Base-by-base conservation (phyloP, 345 rosid species). In the Citropsis articulata region DNA sequence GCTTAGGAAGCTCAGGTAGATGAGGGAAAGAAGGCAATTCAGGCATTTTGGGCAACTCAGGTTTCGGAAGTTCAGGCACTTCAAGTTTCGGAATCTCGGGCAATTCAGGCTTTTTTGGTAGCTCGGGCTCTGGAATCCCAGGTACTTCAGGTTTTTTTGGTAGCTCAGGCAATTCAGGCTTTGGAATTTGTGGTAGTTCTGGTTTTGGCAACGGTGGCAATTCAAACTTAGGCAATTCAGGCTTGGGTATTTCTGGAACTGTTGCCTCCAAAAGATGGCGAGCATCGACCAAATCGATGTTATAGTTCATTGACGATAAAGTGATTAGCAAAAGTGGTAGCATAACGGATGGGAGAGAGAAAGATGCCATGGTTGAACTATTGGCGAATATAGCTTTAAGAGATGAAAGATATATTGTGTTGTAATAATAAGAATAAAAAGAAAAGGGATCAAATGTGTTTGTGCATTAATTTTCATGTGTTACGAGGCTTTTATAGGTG, bases 181-280 rank as follows among this genome's bases (percentile, higher is more conserved):
- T 63, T 30, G 70, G 80, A 28, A 77, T 35, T 0, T 72, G 24
- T 0, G 75, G 75, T 4, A 70, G 21, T 27, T 77, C 79, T 16
- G 66, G 79, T 66, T 59, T 45, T 22, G 75, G 75, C 13, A 55
- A 9, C 19, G 0, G 22, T 24, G 73, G 56, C 27, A 18, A 16
- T 56, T 21, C 9, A 56, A 56, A 6, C 24, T 56, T 8, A 6
- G 62, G 56, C 22, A 18, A 50, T 18, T 5, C 56, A 18, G 19
- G 38, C 68, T 64, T 30, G 19, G 72, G 71, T 68, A 72, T 22
- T 6, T 86, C 80, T 1, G 84, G 83, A 22, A 4, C 13, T 24
- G 27, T 6, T 33, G 59, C 56, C 36, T 72, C 81, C 13, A 72
- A 1, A 53, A 79, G 81, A 53, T 22, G 72, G 9, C 77, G 77